These are phyloP conservation scores for Chenopodium suecicum DNA, from an alignment of 148 eudicot genomes.

Conservation along the genomic window DNA sequence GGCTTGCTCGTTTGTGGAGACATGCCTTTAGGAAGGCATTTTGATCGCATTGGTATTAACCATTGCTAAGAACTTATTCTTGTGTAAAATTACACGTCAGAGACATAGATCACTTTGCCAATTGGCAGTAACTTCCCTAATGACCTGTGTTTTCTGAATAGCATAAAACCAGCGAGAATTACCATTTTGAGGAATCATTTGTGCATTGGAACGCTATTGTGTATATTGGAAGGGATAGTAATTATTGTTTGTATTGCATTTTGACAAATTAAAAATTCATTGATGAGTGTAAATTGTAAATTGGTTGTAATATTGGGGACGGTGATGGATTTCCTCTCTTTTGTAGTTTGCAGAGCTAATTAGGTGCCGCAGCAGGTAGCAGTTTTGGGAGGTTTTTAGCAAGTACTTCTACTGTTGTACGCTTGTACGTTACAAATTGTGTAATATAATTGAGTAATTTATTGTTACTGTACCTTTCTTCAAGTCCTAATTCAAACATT, in stretches of 20 bases:
- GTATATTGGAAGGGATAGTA: slow-evolving; percentile 13
- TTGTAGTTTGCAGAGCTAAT: slow-evolving; percentile 2
- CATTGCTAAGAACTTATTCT: not conserved
- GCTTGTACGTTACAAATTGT: not conserved
- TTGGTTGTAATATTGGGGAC: slow-evolving; percentile 7
- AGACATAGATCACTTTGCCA: not conserved
- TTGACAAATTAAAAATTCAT: slow-evolving; percentile 10
- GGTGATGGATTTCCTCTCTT: not conserved
- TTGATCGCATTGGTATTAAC: slow-evolving; percentile 12
- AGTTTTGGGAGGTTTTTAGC: slow-evolving; percentile 10
- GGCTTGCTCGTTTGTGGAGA: slow-evolving; percentile 50
- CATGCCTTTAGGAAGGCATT: slow-evolving; percentile 35
- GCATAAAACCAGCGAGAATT: not conserved
- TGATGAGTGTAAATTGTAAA: slow-evolving; percentile 13
- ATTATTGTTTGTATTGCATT: slow-evolving; percentile 16
- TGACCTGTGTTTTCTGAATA: not conserved
- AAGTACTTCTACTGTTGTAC: not conserved
- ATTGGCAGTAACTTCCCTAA: not conserved
- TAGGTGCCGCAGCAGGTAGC: not conserved
- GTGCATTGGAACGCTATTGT: not conserved
- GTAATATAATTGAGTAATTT: not conserved
- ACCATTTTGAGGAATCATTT: not conserved
- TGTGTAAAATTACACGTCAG: slow-evolving; percentile 1
- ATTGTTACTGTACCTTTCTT: not conserved
- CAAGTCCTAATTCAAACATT: too few species aligned